These are phyloP conservation scores for Rosa chinensis DNA, from an alignment of 306 rosid species.

Conservation along the genomic window DNA sequence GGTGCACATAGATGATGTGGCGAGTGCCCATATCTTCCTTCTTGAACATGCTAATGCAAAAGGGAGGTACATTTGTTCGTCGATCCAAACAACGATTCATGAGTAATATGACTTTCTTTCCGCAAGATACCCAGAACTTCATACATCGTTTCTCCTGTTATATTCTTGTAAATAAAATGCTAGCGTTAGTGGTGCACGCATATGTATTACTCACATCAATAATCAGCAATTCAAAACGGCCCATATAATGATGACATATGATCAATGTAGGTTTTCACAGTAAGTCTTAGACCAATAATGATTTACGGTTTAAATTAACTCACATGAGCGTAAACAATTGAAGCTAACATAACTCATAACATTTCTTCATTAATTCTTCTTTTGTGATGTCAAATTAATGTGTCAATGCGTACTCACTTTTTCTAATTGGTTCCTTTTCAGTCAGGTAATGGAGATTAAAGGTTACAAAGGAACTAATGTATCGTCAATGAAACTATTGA, in stretches of 20 bases:
- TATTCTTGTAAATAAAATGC: neutral
- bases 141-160: neutral
- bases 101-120: slow-evolving; percentile 29
- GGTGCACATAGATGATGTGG: slow-evolving; percentile 66
- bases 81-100: slow-evolving; percentile 32
- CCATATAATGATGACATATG: no score
- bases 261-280: neutral
- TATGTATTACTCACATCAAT: no score
- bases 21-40: slow-evolving; percentile 54
- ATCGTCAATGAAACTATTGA: slow-evolving; percentile 45
- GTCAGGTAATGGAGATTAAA: slow-evolving; percentile 9
- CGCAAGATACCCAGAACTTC: slow-evolving; percentile 49
- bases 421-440: neutral
- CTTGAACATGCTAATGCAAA: slow-evolving; percentile 51
- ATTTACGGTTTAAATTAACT: neutral
- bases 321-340: neutral
- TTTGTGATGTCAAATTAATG: no score
- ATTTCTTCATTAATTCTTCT: neutral
- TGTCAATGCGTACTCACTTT: neutral
- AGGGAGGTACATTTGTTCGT: slow-evolving; percentile 65
- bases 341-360: neutral
- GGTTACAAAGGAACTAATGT: slow-evolving; percentile 10
- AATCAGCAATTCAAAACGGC: no score
- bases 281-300: neutral
- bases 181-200: no score